Base-by-base conservation (phyloP, 768 basidiomycete genomes). In the Auricularia auricula-judae region DNA sequence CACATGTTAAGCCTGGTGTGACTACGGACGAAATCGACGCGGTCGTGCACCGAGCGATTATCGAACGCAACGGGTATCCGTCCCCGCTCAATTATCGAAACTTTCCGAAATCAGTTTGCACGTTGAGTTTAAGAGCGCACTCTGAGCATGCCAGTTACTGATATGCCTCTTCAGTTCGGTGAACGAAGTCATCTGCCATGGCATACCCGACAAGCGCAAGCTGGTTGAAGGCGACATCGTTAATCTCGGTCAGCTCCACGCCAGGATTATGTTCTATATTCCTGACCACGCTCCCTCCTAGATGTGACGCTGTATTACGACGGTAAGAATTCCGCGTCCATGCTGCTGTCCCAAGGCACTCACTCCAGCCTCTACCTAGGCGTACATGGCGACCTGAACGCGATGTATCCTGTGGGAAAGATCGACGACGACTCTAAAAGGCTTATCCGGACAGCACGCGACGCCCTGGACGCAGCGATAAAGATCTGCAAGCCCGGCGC, bases 121-220 rank as follows among this genome's bases (percentile, higher is more conserved):
- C 89, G 86, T 93, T 78, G 69, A 42, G 39, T 59, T 62, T 53
- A 39, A 29, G 62, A 34, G 44, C n/a, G 36, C 58, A 53, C 44
- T 43, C 35, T 36, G 42, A 23, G 35, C 56, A 33, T 12, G 56
- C 47, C 21, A 23, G 62, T 54, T 34, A 3, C 42, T 44, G 61
- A 62, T 63, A 29, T 18, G n/a, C 56, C 16, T 12, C 34, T 58
- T 56, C 68, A 91, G 91, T 23, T 94, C 93, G 51, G 76, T 98
- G 29, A 99, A 99, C 74, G 96, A 98, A 75, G 89, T 84, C 62
- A 95, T 99, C 70, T 98, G 97, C 74, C 97, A 99, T 74, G 97
- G 96, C 64, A 95, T 96, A 67, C 94, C 95, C 43, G 93, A 96
- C 77, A 81, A 88, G 71, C 78, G 90, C 67, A 87, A 85, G 70